Conservation (phyloP, 805 yeast species). For the Metschnikowia vanudenii region DNA sequence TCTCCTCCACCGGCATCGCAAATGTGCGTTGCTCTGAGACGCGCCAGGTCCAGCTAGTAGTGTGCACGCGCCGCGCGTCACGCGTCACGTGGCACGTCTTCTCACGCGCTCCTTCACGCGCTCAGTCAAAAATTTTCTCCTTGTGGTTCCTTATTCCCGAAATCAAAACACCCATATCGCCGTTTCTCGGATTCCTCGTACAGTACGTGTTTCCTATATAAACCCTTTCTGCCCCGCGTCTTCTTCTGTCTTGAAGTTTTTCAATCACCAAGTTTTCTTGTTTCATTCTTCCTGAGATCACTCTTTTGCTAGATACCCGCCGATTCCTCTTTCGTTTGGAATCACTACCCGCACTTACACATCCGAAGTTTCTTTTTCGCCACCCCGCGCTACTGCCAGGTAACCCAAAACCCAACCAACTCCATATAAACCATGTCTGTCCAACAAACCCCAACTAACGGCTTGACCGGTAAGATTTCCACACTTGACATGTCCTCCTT, state of each 20-base stretch:
- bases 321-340: neutral
- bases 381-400: too few species aligned
- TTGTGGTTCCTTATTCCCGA: neutral
- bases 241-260: neutral
- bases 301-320: constrained; percentile 1
- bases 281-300: neutral
- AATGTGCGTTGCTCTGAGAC: constrained; percentile 3
- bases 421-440: constrained; percentile 14
- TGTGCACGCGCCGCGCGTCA: constrained; percentile 4
- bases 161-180: constrained; percentile 12
- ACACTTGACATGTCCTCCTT: constrained; percentile 34
- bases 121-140: constrained; percentile 7
- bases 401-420: neutral
- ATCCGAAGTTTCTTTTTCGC: too few species aligned
- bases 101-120: too few species aligned
- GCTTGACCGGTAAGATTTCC: constrained; percentile 46
- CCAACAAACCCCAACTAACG: constrained; percentile 49
- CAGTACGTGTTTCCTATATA: constrained; percentile 13
- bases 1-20: neutral
- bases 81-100: constrained; percentile 15
- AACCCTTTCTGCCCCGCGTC: constrained; percentile 4
- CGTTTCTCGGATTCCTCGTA: constrained; percentile 14
- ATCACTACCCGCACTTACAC: constrained; percentile 4
- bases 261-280: neutral
- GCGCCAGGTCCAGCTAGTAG: constrained; percentile 4